Evolutionary conservation across 257 asterid genomes (phyloP).

Genomic region (Mitragyna speciosa): DNA sequence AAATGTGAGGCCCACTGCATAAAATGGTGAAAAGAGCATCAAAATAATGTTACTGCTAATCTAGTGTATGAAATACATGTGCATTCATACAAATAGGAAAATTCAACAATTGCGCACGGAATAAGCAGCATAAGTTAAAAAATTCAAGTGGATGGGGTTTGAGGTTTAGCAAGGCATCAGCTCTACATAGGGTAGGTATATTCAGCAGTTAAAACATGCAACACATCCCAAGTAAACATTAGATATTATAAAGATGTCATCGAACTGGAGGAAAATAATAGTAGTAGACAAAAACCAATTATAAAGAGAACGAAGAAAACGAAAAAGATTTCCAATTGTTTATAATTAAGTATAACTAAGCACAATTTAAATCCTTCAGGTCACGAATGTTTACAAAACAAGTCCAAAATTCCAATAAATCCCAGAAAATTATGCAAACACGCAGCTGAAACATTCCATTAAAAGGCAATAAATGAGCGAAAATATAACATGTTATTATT

Average conservation of each 20-base stretch:
- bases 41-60: no score
- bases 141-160: neutral
- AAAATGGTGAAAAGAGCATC: neutral
- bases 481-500: no score
- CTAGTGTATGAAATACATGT: neutral
- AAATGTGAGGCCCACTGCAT: neutral
- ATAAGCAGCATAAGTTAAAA: neutral
- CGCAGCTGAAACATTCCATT: neutral
- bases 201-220: neutral
- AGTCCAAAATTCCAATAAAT: neutral
- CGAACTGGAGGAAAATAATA: neutral
- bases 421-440: no score
- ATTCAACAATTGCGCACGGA: neutral
- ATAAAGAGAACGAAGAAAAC: neutral
- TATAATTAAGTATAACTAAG: neutral
- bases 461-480: neutral
- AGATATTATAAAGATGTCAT: neutral
- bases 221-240: neutral
- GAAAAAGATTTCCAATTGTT: neutral
- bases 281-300: neutral
- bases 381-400: neutral
- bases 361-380: no score
- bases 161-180: neutral
- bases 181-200: neutral
- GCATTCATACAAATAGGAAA: neutral